phyloP scores from a whole-genome alignment of 805 yeast species.

The Isabelozyma gotoi region DNA sequence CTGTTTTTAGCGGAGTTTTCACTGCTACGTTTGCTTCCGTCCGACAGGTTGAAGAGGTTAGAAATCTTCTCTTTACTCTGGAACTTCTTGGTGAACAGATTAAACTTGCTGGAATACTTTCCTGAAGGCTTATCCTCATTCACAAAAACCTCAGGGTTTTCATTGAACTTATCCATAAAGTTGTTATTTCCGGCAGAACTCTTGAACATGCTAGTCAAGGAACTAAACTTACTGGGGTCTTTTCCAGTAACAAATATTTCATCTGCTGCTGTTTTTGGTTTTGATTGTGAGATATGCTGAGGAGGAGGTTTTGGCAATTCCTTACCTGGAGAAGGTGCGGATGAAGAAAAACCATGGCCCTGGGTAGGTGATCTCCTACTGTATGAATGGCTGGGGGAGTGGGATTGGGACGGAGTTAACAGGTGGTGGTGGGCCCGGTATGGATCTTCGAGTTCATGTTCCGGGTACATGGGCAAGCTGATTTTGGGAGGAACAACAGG shows the following conservation, averaged over 20 bases:
- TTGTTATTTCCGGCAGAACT: conserved; percentile 1
- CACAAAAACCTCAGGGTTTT: conserved; percentile 9
- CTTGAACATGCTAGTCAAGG: background rate
- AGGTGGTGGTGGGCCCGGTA: background rate
- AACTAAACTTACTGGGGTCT: background rate
- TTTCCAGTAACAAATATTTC: conserved; percentile 19
- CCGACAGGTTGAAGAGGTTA: conserved; percentile 18
- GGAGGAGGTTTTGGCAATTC: conserved; percentile 11
- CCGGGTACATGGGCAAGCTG: conserved; percentile 1
- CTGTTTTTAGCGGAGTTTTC: conserved; percentile 1
- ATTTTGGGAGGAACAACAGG: conserved; percentile 44
- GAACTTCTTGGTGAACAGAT: conserved; percentile 31
- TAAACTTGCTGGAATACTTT: conserved; percentile 26
- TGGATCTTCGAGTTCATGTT: conserved; percentile 2
- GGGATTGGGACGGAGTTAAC: background rate
- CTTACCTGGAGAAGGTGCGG: background rate
- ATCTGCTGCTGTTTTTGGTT: conserved; percentile 17
- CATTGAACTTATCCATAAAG: background rate
- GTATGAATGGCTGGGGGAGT: conserved; percentile 1
- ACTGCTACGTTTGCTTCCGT: background rate
- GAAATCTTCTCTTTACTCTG: conserved; percentile 34
- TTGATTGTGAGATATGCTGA: conserved; percentile 8
- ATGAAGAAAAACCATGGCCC: background rate
- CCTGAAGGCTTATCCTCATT: conserved; percentile 9
- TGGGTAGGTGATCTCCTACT: too few species aligned